Base-by-base conservation (phyloP, 2,329 filamentous ascomycete species). In the Aspergillus ochraceus region DNA sequence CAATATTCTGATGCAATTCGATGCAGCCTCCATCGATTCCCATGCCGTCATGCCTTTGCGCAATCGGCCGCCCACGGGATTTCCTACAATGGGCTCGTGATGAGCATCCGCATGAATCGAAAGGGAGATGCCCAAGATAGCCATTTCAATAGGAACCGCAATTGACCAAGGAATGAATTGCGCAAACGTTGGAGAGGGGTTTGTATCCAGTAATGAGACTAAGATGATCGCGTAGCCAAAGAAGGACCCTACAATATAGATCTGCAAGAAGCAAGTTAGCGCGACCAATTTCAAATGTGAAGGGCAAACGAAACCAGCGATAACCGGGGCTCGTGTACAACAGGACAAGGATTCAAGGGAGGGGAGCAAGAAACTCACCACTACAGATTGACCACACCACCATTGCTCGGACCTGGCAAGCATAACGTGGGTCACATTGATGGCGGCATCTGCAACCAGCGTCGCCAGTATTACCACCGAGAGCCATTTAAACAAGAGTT, bases 201-300 rank as follows among this genome's bases (percentile, higher is more conserved):
- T 87, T 71, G 90, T 90, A 75, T 97, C 93, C 69, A 96, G 83
- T 59, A 98, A 84, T 30, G 92, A 92, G 70, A 97, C 89, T 66
- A 96, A 84, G 66, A 97, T 85, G 66, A 97, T 88, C 53, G 90
- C 84, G 79, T 96, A 95, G 64, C 95, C 87, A 81, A 96, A 97
- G 66, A 92, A 90, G 49, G 91, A 89, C 57, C 89, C 91, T 58
- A 91, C 85, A 64, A 96, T 82, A 76, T 96, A 96, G 71, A 96
- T 89, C 92, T 97, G 55, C 30, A 58, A 46, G 47, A 36, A 19
- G 46, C 62, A 50, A 62, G 64, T 52, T 26, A 22, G 46, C 30
- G 51, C 39, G 49, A 50, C 36, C 24, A 51, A 36, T n/a, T 54
- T 20, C 17, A 24, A 24, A 42, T 42, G 17, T n/a, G 36, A n/a